Evolutionary conservation across 129 eudicot genomes (phyloP).

Genomic region (Tagetes patula): DNA sequence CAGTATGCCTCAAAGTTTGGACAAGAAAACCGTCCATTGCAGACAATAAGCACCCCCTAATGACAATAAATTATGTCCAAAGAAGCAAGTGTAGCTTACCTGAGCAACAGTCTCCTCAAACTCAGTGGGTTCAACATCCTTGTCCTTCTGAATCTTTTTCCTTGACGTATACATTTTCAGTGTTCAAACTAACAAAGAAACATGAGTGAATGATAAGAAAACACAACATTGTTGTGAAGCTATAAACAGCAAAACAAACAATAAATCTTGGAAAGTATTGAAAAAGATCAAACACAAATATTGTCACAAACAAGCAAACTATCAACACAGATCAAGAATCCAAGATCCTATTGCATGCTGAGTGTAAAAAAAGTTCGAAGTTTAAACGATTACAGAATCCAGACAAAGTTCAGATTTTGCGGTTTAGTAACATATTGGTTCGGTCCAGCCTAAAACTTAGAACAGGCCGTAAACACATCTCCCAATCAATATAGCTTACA

Average conservation of each 20-base stretch:
- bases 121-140: conserved; percentile 71
- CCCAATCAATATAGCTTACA: neutral
- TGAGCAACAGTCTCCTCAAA: conserved; percentile 81
- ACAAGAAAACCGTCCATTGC: neutral
- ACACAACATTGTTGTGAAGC: neutral
- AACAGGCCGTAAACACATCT: too few species aligned
- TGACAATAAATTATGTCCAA: neutral
- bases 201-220: neutral
- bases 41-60: neutral
- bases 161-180: conserved; percentile 67
- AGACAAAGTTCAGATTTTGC: too few species aligned
- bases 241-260: neutral
- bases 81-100: conserved; percentile 26
- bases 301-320: neutral
- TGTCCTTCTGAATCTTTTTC: conserved; percentile 80
- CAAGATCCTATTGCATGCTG: neutral
- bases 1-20: neutral
- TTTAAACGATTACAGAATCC: too few species aligned
- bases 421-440: too few species aligned
- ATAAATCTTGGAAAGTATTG: neutral
- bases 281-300: neutral
- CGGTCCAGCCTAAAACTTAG: too few species aligned
- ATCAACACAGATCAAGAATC: neutral
- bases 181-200: conserved; percentile 11
- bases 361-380: too few species aligned